Evolutionary conservation across 2,329 filamentous ascomycete species (phyloP).

Genomic region (Akanthomyces uredinophilus): DNA sequence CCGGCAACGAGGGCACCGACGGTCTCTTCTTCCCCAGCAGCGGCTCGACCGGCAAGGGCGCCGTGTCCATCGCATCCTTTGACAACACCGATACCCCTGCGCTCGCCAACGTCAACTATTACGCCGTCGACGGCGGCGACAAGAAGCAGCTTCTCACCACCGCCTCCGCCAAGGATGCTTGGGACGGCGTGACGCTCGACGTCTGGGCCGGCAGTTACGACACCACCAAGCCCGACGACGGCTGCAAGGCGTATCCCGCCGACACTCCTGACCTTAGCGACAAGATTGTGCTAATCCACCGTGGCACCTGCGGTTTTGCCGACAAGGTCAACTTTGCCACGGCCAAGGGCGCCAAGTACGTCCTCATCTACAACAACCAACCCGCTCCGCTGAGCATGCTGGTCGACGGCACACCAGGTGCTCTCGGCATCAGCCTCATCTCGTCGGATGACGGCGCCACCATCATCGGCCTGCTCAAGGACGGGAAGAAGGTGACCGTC

Average conservation of each 20-base stretch:
- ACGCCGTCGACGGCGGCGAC: conserved; percentile 32
- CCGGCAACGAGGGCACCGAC: conserved; percentile 43
- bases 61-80: conserved; percentile 45
- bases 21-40: conserved; percentile 47
- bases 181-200: conserved; percentile 41
- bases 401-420: conserved; percentile 25
- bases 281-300: conserved; percentile 55
- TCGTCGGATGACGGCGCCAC: conserved; percentile 34
- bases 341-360: conserved; percentile 52
- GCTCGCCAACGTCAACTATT: conserved; percentile 39
- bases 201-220: conserved; percentile 48
- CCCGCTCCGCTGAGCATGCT: conserved; percentile 28
- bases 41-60: conserved; percentile 42
- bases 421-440: conserved; percentile 38
- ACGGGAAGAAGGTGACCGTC: conserved; percentile 39
- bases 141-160: conserved; percentile 38
- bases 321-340: conserved; percentile 49
- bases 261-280: conserved; percentile 51
- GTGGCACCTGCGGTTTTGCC: conserved; percentile 52
- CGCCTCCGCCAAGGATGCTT: conserved; percentile 36
- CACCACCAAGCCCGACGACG: conserved; percentile 24
- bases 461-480: conserved; percentile 40
- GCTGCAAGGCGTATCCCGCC: conserved; percentile 13
- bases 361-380: conserved; percentile 58
- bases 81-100: conserved; percentile 41